Base-by-base conservation (phyloP, 768 basidiomycete species). In the Amanita fuliginea region DNA sequence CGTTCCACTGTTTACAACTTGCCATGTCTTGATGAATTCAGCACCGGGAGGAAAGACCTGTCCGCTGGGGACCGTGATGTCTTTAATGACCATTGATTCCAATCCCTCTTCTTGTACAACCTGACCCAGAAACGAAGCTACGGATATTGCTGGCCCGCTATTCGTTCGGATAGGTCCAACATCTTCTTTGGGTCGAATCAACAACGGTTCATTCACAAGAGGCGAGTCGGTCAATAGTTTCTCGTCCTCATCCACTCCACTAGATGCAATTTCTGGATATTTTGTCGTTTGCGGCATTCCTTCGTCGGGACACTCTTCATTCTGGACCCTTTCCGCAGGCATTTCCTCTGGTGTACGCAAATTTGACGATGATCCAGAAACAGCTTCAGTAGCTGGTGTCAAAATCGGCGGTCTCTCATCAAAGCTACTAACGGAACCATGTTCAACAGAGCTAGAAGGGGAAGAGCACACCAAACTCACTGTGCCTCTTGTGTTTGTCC, bases 1-100 rank as follows among this genome's bases (percentile, higher is more conserved):
- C 11, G 56, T 58, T 13, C 87, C 81, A 55, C 74, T 74, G 57
- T 93, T 93, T 26, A 70, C 53, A 70, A 91, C 73, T 49, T 72
- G 70, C 89, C 89, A 93, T 18, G 78, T 79, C 64, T 91, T 92
- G 49, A 89, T 76, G 57, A 92, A 93, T 60, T 86, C 86, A 0
- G 86, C 86, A 30, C 89, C 89, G 6, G 86, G 80, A 26, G 86
- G 86, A 59, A 91, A 84, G 19, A 70, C 64, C 56, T 88, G 85
- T 0, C 87, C 88, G 55, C 85, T 81, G 3, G 76, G 69, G 44
- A 87, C 81, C 30, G 85, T 89, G 35, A 80, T 70, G 59, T 90
- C 83, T 32, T 70, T 70, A 5, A 89, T 52, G 53, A 82, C 82
- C 4, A 66, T 66, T 33, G 70, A 24, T 32, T 28, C 16, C 14